These are phyloP conservation scores for Phialocephala sp. DNA, from an alignment of 2,329 filamentous ascomycete species.

Conservation along the genomic window DNA sequence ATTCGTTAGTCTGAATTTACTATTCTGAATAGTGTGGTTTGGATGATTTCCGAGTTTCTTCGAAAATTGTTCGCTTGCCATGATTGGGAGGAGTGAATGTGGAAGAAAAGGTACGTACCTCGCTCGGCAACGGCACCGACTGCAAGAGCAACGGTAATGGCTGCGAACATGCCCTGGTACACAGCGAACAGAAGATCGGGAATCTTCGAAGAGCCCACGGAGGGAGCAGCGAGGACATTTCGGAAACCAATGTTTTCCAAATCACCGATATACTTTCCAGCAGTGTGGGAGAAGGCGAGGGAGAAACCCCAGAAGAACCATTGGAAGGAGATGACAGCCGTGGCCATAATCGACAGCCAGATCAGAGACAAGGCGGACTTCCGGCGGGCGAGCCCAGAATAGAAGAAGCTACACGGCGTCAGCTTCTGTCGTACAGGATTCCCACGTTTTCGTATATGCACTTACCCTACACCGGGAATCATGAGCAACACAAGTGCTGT, in stretches of 20 bases:
- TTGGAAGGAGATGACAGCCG: conserved; percentile 83
- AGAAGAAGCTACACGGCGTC: conserved; percentile 69
- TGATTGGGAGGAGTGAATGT: not conserved
- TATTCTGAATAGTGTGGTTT: not conserved
- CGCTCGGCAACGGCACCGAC: conserved; percentile 86
- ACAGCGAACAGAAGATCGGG: conserved; percentile 86
- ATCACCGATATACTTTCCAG: conserved; percentile 71
- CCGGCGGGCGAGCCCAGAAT: conserved; percentile 84
- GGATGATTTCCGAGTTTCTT: not conserved
- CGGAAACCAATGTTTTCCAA: conserved; percentile 80
- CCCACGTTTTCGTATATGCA: conserved; percentile 35
- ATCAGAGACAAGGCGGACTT: conserved; percentile 90
- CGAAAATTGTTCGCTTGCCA: not conserved
- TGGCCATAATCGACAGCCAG: conserved; percentile 88
- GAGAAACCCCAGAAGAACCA: conserved; percentile 69
- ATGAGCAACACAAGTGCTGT: conserved; percentile 87
- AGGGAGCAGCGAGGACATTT: conserved; percentile 76
- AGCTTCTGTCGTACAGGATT: conserved; percentile 29
- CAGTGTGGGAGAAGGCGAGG: conserved; percentile 61
- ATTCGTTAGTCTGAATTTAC: conserved; percentile 3
- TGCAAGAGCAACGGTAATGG: conserved; percentile 84
- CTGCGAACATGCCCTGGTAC: conserved; percentile 88
- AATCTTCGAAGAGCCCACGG: conserved; percentile 73
- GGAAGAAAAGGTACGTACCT: conserved; percentile 63
- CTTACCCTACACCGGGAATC: conserved; percentile 85